Percentiles rank a stretch among this genome's conserved stretches.
Evolutionary conservation across 192 early-diverging fungal species (phyloP).

Genomic region (Coemansia sp.): DNA sequence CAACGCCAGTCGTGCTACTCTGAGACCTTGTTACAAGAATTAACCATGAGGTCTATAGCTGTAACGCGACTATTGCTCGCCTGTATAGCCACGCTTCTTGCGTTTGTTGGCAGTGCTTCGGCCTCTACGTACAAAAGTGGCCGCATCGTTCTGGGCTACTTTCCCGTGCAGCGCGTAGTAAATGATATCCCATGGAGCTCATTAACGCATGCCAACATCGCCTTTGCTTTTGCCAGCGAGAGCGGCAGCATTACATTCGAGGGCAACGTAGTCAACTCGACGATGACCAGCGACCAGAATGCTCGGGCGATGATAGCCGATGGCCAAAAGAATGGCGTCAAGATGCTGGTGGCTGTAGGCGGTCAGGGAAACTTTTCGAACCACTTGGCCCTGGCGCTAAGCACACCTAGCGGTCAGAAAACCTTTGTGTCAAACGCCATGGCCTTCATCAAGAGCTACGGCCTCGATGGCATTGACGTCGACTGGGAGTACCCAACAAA

Average conservation of each 20-base stretch:
- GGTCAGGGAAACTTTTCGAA: slow-evolving; percentile 69
- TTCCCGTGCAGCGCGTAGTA: slow-evolving; percentile 49
- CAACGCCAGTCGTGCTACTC: neutral
- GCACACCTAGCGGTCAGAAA: slow-evolving; percentile 56
- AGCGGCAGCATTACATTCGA: slow-evolving; percentile 42
- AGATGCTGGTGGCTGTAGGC: slow-evolving; percentile 70
- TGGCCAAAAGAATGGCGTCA: slow-evolving; percentile 48
- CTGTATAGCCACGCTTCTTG: neutral
- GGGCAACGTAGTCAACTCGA: slow-evolving; percentile 53
- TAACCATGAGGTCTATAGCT: neutral
- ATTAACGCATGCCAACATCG: slow-evolving; percentile 66
- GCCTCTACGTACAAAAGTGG: slow-evolving; percentile 36
- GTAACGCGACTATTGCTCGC: slow-evolving; percentile 8
- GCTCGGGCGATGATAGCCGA: slow-evolving; percentile 34
- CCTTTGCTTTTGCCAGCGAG: slow-evolving; percentile 58
- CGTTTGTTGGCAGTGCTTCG: neutral
- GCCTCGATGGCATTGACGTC: slow-evolving; percentile 75
- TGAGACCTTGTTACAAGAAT: neutral
- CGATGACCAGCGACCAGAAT: slow-evolving; percentile 51
- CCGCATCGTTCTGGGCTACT: slow-evolving; percentile 53
- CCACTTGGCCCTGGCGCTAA: slow-evolving; percentile 61
- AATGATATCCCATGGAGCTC: slow-evolving; percentile 54
- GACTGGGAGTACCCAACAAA: slow-evolving; percentile 74
- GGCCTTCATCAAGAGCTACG: slow-evolving; percentile 56
- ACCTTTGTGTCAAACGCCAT: slow-evolving; percentile 61